Base-by-base conservation (phyloP, 352 stramenopile species). In the Pythium periplocum region DNA sequence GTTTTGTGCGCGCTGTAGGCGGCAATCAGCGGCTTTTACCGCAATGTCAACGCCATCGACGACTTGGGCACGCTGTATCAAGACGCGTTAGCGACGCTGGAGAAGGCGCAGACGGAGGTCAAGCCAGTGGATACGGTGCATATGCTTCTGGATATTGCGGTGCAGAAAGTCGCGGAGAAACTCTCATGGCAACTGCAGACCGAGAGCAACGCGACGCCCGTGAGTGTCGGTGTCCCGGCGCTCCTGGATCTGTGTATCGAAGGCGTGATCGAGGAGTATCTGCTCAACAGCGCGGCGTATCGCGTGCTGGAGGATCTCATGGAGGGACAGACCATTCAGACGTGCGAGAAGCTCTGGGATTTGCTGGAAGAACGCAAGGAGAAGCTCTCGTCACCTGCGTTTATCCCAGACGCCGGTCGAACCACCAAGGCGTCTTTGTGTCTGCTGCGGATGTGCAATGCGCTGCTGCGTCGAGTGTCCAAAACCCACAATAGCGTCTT, bases 401-500 rank as follows among this genome's bases (percentile, higher is more conserved):
- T 92, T 48, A 88, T 89, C 48, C 66, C 75, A 6, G 71, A 85
- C 37, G 56, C 55, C 5, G 78, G 78, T 6, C 73, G 73, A 17
- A 84, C 70, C 4, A 93, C 78, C 38, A 95, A 92, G 62, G 78
- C 84, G 11, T 92, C 84, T 36, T 60, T 95, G 52, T 89, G 80
- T 52, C 51, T 95, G 42, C 62, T 95, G 41, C 66, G 77, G 6
- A 84, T 95, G 66, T 95, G 82, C 68, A 95, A 95, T 53, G 75
- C 84, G 47, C 65, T 95, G 47, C 68, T 95, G 59, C 82, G 84
- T 4, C 80, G 84, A 31, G 59, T 93, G 46, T 95, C 84, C 33
- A 93, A 93, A 70, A 95, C 84, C 30, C 82, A 95, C 61, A 91
- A 95, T 64, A 95, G 78, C 50, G 82, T 95, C n/a, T 95, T 95